These are phyloP conservation scores for Metschnikowia colocasiae DNA, from an alignment of 805 yeast genomes.

Conservation along the genomic window DNA sequence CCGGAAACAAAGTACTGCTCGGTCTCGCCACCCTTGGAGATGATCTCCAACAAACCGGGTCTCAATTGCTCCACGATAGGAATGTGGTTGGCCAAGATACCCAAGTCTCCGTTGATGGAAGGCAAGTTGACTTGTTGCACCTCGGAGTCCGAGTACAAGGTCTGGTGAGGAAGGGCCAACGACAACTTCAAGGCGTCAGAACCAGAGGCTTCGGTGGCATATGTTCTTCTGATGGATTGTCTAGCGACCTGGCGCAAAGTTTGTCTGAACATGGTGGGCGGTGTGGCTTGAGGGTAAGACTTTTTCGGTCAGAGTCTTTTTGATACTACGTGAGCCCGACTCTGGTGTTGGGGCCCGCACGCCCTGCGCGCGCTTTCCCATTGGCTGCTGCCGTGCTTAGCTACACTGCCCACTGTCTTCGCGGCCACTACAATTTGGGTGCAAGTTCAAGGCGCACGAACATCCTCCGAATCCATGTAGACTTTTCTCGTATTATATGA, in stretches of 20 bases:
- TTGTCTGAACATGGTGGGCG: slow-evolving; percentile 54
- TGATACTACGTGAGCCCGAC: slow-evolving; percentile 9
- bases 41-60: slow-evolving; percentile 93
- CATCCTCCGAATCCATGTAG: no score
- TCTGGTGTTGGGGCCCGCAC: slow-evolving; percentile 18
- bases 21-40: slow-evolving; percentile 68
- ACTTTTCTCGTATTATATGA: no score
- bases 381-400: slow-evolving; percentile 24
- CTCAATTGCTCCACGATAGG: slow-evolving; percentile 94
- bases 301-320: slow-evolving; percentile 4
- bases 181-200: slow-evolving; percentile 77
- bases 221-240: slow-evolving; percentile 70
- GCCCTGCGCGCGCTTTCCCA: slow-evolving; percentile 24
- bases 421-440: not conserved
- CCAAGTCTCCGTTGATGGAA: slow-evolving; percentile 91
- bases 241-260: slow-evolving; percentile 58
- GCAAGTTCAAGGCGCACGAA: not conserved
- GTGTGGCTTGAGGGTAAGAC: slow-evolving; percentile 3
- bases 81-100: slow-evolving; percentile 96
- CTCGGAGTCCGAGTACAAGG: slow-evolving; percentile 56
- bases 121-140: slow-evolving; percentile 86
- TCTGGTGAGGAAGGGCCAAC: slow-evolving; percentile 86
- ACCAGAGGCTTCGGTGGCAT: slow-evolving; percentile 74
- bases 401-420: not conserved
- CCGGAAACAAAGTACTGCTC: slow-evolving; percentile 88